Base-by-base conservation (phyloP, 1,139 yeast genomes). In the Geotrichum australiense region DNA sequence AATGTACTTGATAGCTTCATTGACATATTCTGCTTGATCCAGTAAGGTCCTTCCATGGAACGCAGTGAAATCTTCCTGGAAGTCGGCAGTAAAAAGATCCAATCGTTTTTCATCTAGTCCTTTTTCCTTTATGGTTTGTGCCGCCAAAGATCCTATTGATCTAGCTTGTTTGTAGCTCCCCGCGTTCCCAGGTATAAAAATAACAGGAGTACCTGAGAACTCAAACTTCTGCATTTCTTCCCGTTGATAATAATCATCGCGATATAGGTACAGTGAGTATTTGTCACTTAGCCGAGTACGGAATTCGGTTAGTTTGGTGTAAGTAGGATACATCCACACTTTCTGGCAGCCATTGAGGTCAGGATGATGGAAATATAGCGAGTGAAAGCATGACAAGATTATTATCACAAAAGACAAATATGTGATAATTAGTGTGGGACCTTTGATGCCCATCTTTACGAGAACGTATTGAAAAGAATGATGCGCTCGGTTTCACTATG, bases 121-220 rank as follows among this genome's bases (percentile, higher is more conserved):
- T 16, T 29, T 25, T 21, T 39, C 41, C 12, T 39, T 37, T 3
- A 35, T 27, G 11, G 41, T 39, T 41, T 38, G 51, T 82, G 87
- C 55, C 39, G 56, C 53, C 52, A 56, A 46, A 1, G 96, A 78
- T 0, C 97, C 98, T n/a, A 93, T 73, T 1, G 96, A 83, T 43
- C 98, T 68, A 7, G 77, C 94, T 62, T 93, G 99, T 51, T 78
- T 75, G 61, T 78, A 87, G 50, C 94, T 82, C 1, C 99, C 98
- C 0, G 98, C 98, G 58, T 93, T 93, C 0, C 99, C 99, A 0
- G 98, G 98, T 29, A 93, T 82, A 57, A 93, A 93, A 16, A 93
- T 65, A 1, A 85, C 86, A 0, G 99, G 99, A 1, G 81, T 72
- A 0, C 97, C 98, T 39, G 71, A 71, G 3, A 66, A 63, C 24